Base-by-base conservation (phyloP, 805 yeast genomes). In the Saccharomyces paradoxus region DNA sequence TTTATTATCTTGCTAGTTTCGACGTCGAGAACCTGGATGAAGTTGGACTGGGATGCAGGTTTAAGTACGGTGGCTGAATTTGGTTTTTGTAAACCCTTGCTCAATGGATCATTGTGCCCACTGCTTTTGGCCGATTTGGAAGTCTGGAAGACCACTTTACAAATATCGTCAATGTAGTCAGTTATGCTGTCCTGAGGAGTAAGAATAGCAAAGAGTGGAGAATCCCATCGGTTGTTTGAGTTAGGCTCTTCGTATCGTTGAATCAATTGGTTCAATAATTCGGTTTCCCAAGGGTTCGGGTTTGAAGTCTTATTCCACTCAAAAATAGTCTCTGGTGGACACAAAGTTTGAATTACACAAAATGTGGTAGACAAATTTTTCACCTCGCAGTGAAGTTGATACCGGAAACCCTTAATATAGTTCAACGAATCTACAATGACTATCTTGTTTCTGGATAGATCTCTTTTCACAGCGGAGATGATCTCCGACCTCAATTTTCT, bases 231-330 rank as follows among this genome's bases (percentile, higher is more conserved):
- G 28, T 85, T 81, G 63, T 81, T 80, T 31, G 83, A 82, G 65
- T 89, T 86, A 0, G 99, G 99, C 67, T 94, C 99, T 70, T 94
- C 99, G 65, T 84, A 94, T 56, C 99, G 71, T 82, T 90, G 87
- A 3, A 82, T 78, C 55, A 92, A 73, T 52, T 86, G 91, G 14
- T 77, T 77, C 44, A 90, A 73, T 28, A 89, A 70, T 32, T 80
- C 82, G 1, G 74, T 76, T 48, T 81, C 84, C 96, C 96, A 90
- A 13, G 72, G 68, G 57, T 4, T 53, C 30, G 1, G 59, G 46
- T 53, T 60, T 50, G 54, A 49, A 5, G 53, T 31, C 1, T 55
- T 41, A 66, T 89, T 89, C 87, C 91, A 84, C 54, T 81, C 77
- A 9, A 76, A 61, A 61, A 94, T 84, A 14, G 73, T 73, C 0